phyloP scores from a whole-genome alignment of 371 early-diverging fungal genomes.

The Rhizopus microsporus region DNA sequence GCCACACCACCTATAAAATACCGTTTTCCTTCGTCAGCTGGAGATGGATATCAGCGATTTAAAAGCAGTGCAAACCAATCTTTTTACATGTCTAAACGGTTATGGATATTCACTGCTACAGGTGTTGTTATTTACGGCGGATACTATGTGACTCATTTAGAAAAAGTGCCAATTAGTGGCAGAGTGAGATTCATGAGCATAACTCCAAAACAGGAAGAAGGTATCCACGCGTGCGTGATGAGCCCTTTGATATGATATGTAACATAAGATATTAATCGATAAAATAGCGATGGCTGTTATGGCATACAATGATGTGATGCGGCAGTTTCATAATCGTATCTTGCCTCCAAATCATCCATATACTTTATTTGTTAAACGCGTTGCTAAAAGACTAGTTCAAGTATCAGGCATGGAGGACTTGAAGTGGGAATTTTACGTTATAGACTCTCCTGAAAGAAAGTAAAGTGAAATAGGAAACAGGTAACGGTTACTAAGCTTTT shows the following conservation, averaged over 20 bases:
- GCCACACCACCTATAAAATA: constrained; percentile 8
- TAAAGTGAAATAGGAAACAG: constrained; percentile 15
- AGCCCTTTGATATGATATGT: neutral
- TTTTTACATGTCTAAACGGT: constrained; percentile 35
- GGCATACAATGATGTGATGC: constrained; percentile 71
- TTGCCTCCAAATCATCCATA: constrained; percentile 64
- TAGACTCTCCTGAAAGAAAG: constrained; percentile 78
- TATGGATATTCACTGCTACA: constrained; percentile 43
- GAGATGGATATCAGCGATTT: constrained; percentile 35
- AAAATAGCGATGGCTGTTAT: constrained; percentile 57
- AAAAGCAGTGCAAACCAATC: constrained; percentile 18
- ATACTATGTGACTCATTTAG: constrained; percentile 66
- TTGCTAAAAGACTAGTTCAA: constrained; percentile 69
- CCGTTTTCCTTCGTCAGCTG: neutral
- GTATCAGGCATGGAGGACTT: constrained; percentile 69
- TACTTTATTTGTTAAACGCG: constrained; percentile 58
- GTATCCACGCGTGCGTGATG: constrained; percentile 12
- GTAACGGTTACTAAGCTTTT: neutral
- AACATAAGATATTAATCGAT: neutral
- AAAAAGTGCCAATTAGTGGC: constrained; percentile 66
- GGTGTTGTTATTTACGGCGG: constrained; percentile 51
- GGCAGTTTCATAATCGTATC: constrained; percentile 57
- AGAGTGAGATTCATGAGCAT: constrained; percentile 66
- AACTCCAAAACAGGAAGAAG: constrained; percentile 58
- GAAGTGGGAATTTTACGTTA: constrained; percentile 82